These are phyloP conservation scores for Paspalum vaginatum DNA, from an alignment of 176 grass and related monocot genomes.

Conservation along the genomic window DNA sequence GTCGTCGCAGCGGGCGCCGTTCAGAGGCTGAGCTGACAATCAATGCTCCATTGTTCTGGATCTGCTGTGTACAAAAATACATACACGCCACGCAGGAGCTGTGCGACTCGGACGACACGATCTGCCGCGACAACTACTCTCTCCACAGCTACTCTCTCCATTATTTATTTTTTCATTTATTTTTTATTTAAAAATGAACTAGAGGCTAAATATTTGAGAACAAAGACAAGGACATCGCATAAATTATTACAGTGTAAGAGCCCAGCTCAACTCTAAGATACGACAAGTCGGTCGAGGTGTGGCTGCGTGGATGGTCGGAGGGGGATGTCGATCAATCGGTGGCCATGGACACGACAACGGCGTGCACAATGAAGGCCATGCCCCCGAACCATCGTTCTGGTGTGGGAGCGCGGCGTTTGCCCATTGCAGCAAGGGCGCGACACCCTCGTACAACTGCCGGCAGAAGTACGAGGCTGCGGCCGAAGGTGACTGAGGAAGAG, in stretches of 20 bases:
- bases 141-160: too few relatives aligned
- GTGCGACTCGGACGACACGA: not conserved
- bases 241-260: not conserved
- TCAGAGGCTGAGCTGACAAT: not conserved
- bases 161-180: too few relatives aligned
- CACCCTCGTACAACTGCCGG: conserved; percentile 50
- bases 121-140: not conserved
- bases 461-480: not conserved
- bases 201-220: too few relatives aligned
- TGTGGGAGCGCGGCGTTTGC: not conserved
- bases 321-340: not conserved
- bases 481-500: not conserved
- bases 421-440: conserved; percentile 40
- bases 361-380: conserved; percentile 45
- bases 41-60: not conserved
- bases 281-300: not conserved
- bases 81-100: too few relatives aligned
- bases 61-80: too few relatives aligned
- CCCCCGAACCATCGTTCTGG: conserved; percentile 32
- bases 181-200: too few relatives aligned
- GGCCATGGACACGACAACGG: conserved; percentile 37
- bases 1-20: not conserved
- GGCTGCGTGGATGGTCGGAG: too few relatives aligned
- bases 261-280: too few relatives aligned
- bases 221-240: too few relatives aligned